Percentiles rank a stretch among this genome's conserved stretches.
phyloP scores from a whole-genome alignment of 768 basidiomycete genomes.

The Aureoboletus auriporus region DNA sequence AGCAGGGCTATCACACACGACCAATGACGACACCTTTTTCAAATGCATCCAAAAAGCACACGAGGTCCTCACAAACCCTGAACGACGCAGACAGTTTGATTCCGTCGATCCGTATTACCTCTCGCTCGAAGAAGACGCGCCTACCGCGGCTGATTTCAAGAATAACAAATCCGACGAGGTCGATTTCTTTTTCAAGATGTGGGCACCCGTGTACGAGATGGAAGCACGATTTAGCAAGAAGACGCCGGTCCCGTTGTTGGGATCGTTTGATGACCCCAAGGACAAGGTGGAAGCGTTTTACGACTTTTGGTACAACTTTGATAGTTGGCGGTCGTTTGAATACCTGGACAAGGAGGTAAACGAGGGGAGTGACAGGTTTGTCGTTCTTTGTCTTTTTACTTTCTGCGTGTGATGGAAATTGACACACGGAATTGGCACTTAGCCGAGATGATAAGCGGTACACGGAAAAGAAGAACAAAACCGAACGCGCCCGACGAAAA shows the following conservation, averaged over 20 bases:
- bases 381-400: constrained; percentile 7
- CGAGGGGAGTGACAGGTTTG: constrained; percentile 92
- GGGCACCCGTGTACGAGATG: constrained; percentile 81
- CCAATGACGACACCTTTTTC: constrained; percentile 98
- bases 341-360: constrained; percentile 98
- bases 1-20: constrained; percentile 66
- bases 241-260: constrained; percentile 82
- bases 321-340: constrained; percentile 97
- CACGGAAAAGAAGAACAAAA: constrained; percentile 99
- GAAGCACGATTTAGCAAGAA: constrained; percentile 89
- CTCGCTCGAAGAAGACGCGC: constrained; percentile 73
- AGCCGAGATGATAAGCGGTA: constrained; percentile 99
- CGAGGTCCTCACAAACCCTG: constrained; percentile 84
- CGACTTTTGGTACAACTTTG: constrained; percentile 99
- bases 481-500: constrained; percentile 92
- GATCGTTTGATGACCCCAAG: constrained; percentile 66
- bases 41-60: constrained; percentile 99
- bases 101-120: constrained; percentile 83
- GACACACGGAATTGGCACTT: constrained; percentile 7
- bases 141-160: constrained; percentile 60
- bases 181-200: constrained; percentile 65
- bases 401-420: constrained; percentile 4
- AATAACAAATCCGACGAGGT: constrained; percentile 39
- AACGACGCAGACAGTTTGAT: constrained; percentile 93
- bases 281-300: constrained; percentile 89